A percentile compares a stretch with the other conserved stretches of the same genome.
phyloP scores from a whole-genome alignment of 2,329 filamentous ascomycete genomes.

The Fusarium newnesense region DNA sequence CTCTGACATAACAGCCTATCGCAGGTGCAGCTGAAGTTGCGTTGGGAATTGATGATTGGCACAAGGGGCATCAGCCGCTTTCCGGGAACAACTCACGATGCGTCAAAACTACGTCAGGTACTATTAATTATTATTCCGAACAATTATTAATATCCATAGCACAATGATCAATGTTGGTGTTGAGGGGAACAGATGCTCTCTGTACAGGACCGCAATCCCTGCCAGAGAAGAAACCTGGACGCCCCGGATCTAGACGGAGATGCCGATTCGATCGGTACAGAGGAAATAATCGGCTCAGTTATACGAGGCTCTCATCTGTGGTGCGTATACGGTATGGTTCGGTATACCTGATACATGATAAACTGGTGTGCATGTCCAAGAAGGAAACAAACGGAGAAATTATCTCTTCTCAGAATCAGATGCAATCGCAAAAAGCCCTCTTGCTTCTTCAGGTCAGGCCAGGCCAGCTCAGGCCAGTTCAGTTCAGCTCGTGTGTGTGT shows the following conservation, averaged over 20 bases:
- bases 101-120: conserved; percentile 35
- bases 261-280: conserved; percentile 23
- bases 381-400: neutral
- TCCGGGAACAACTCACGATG: conserved; percentile 32
- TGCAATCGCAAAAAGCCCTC: neutral
- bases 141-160: neutral
- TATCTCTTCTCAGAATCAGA: neutral
- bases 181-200: neutral
- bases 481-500: neutral
- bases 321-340: neutral
- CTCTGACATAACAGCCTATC: conserved; percentile 1
- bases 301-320: conserved; percentile 32
- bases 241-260: conserved; percentile 20
- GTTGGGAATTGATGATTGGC: conserved; percentile 21
- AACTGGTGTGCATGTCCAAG: neutral
- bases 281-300: conserved; percentile 12
- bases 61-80: conserved; percentile 22
- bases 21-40: conserved; percentile 2
- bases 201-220: too few species aligned
- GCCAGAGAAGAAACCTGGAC: neutral
- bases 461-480: neutral
- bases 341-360: neutral
- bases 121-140: neutral
- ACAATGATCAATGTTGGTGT: neutral
- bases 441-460: conserved; percentile 14